Conservation (phyloP, 441 rosid genomes). For the Adansonia madagascariensis region DNA sequence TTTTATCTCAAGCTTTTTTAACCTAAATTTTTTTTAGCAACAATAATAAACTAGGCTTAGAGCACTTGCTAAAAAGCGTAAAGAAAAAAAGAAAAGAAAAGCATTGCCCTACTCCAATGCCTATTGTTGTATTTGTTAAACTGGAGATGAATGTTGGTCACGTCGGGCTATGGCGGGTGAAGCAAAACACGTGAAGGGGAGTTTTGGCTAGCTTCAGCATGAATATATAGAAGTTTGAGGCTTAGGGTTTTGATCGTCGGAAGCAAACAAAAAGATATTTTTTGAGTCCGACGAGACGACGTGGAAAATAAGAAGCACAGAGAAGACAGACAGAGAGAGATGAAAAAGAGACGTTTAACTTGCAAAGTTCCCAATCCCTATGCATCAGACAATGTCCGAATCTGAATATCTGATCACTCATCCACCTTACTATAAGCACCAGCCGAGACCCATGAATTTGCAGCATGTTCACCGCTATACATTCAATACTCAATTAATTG, state of each 20-base stretch:
- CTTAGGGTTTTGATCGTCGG: neutral
- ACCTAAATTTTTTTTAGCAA: too few relatives aligned
- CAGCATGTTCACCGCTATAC: neutral
- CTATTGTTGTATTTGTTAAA: too few relatives aligned
- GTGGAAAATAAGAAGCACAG: slow-evolving; percentile 17
- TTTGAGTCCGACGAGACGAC: neutral
- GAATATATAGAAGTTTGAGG: neutral
- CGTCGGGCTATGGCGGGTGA: neutral
- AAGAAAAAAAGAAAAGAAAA: too few relatives aligned
- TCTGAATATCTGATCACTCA: too few relatives aligned
- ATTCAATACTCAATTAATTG: too few relatives aligned
- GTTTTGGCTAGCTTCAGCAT: neutral
- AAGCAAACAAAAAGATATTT: too few relatives aligned
- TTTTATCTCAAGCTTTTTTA: too few relatives aligned
- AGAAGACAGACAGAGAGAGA: slow-evolving; percentile 11
- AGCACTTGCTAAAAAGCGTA: too few relatives aligned
- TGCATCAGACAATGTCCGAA: neutral
- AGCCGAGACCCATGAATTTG: neutral
- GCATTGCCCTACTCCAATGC: too few relatives aligned
- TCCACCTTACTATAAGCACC: neutral
- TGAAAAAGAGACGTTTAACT: slow-evolving; percentile 22
- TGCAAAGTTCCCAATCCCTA: slow-evolving; percentile 15
- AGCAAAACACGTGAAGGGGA: neutral
- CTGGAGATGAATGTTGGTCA: neutral
- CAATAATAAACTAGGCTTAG: too few relatives aligned